Evolutionary conservation across 116 monocot genomes (phyloP), one percentile per base, ranked within the genome.

Genomic region (Dioscorea cayenensis): DNA sequence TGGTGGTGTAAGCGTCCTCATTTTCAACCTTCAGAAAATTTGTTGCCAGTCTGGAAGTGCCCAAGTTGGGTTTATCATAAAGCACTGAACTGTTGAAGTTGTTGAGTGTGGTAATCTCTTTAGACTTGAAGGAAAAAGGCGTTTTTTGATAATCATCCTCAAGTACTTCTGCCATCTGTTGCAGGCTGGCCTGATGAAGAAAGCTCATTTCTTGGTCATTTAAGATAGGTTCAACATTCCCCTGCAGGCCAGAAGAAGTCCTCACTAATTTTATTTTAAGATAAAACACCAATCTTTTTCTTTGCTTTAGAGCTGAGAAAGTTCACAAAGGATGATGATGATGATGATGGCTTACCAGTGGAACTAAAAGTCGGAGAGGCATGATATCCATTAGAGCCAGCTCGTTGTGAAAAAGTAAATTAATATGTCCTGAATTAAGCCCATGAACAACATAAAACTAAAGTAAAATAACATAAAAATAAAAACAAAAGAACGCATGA

Each of bases 181-280:
- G 49, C 28, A 29, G 36, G 28, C 16, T 73, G 61, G 73, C 37
- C 37, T 78, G 28, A 36, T 77, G 32, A 32, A 32, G 59, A 5
- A 76, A 70, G 63, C 67, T 27, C 22, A 78, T 49, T 8, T 82
- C 85, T 38, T 66, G 71, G 25, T 79, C 73, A 17, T 74, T 48
- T 16, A 59, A 21, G 25, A 25, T 25, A 35, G 71, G 32, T 27
- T 1, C 22, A 0, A 55, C 23, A 49, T 76, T 76, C 9, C 72
- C 48, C 72, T 32, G 32, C 2, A 32, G 2, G 32, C 32, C 32
- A 32, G 32, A 32, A 32, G 4, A 32, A 83, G 59, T 67, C 55
- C 80, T 76, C 76, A 5, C 17, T 11, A 51, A 51, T 32, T 32
- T 32, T 32, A 1, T 32, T 32, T 0, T 32, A 32, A 2, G 32